Percentiles rank a stretch among this genome's conserved stretches.
phyloP scores from a whole-genome alignment of 192 early-diverging fungal species.

The Rhizophagus clarus region DNA sequence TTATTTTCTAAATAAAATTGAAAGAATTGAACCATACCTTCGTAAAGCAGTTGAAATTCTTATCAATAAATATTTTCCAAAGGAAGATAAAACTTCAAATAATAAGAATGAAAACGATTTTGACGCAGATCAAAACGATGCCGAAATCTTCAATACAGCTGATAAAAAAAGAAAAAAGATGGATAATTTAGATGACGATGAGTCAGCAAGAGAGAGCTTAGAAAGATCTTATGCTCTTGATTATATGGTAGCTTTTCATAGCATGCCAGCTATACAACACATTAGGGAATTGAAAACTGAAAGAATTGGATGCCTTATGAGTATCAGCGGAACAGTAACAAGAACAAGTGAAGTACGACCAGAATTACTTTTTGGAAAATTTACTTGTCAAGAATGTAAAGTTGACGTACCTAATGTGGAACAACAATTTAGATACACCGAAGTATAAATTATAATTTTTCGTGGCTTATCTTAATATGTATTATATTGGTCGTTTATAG shows the following conservation, averaged over 20 bases:
- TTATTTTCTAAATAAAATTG: neutral
- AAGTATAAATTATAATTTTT: slow-evolving; percentile 49
- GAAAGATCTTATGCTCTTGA: slow-evolving; percentile 58
- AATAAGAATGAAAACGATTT: neutral
- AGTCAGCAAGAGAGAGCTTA: neutral
- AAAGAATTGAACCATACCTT: slow-evolving; percentile 80
- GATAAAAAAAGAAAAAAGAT: slow-evolving; percentile 27
- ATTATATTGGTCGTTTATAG: neutral
- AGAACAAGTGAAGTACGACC: slow-evolving; percentile 96
- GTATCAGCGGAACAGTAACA: slow-evolving; percentile 92
- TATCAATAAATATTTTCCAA: slow-evolving; percentile 68
- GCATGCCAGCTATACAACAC: slow-evolving; percentile 59
- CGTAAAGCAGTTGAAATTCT: slow-evolving; percentile 81
- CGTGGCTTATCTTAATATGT: slow-evolving; percentile 21
- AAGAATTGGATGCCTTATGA: slow-evolving; percentile 78
- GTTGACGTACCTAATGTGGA: slow-evolving; percentile 79
- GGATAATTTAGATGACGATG: neutral
- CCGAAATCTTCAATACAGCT: neutral
- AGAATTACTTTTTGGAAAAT: slow-evolving; percentile 89
- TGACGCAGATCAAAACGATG: neutral
- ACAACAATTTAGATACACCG: slow-evolving; percentile 97
- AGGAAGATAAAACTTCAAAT: slow-evolving; percentile 49
- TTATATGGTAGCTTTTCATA: slow-evolving; percentile 74
- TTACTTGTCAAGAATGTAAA: slow-evolving; percentile 85
- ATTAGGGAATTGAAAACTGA: slow-evolving; percentile 86